Conservation (phyloP, 2,329 filamentous ascomycete genomes). For the Pyricularia pennisetigena region DNA sequence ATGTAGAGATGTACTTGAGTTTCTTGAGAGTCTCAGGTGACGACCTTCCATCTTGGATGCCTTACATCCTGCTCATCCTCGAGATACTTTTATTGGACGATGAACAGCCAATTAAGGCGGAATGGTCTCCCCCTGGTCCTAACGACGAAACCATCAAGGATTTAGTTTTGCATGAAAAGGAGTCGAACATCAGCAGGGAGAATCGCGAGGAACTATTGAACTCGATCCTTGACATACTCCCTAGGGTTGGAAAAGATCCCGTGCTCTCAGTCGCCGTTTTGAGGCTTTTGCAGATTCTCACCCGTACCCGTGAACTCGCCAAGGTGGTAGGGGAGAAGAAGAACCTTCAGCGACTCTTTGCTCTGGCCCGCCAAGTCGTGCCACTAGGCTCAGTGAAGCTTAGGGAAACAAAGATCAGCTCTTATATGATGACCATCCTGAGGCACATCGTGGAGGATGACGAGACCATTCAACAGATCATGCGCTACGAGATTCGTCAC, state of each 20-base stretch:
- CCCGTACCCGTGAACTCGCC: conserved; percentile 67
- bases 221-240: conserved; percentile 72
- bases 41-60: conserved; percentile 80
- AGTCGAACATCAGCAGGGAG: conserved; percentile 51
- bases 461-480: conserved; percentile 79
- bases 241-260: conserved; percentile 80
- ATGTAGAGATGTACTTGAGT: conserved; percentile 62
- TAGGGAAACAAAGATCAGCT: conserved; percentile 38
- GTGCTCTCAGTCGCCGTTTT: conserved; percentile 73
- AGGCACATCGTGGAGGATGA: conserved; percentile 94
- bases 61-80: conserved; percentile 79
- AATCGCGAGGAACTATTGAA: conserved; percentile 65
- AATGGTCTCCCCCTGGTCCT: conserved; percentile 52
- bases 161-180: conserved; percentile 48
- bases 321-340: conserved; percentile 73
- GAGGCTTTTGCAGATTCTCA: conserved; percentile 79
- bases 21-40: conserved; percentile 67
- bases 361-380: conserved; percentile 90
- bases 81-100: conserved; percentile 89
- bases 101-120: conserved; percentile 64
- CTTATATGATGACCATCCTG: conserved; percentile 72
- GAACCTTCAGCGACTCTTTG: conserved; percentile 81
- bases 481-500: conserved; percentile 79
- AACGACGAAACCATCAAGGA: conserved; percentile 38
- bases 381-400: conserved; percentile 69